Percentiles rank a stretch among this genome's conserved stretches.
Conservation (phyloP, 495 filamentous ascomycete species). For the Annulohypoxylon bovei region DNA sequence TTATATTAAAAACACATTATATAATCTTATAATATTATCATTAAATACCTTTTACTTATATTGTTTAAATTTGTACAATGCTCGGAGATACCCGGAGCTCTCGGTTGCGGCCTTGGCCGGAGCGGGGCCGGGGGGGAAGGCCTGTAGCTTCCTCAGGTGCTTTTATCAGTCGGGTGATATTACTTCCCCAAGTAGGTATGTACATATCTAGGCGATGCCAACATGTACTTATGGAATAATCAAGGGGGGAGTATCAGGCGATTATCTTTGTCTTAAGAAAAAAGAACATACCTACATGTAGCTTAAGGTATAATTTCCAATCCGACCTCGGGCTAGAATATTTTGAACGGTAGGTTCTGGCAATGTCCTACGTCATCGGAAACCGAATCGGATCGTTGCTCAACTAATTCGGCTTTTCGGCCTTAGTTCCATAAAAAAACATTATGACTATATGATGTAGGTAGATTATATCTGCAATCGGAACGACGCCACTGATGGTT, state of each 20-base stretch:
- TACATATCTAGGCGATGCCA: no score
- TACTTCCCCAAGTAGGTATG: neutral
- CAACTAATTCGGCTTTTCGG: neutral
- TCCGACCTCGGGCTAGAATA: no score
- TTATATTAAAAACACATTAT: no score
- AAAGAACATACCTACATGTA: no score
- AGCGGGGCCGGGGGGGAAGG: neutral
- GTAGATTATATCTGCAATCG: constrained; percentile 2
- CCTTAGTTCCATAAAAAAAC: neutral
- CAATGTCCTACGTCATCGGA: constrained; percentile 14
- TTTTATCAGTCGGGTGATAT: neutral
- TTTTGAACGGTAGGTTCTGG: constrained; percentile 6
- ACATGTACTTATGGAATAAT: neutral
- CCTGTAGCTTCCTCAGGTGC: neutral
- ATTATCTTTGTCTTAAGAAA: neutral
- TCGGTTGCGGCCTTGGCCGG: constrained; percentile 16
- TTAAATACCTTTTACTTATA: no score
- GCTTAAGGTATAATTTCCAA: no score
- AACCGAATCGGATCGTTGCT: neutral
- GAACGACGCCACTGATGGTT: constrained; percentile 1
- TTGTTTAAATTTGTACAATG: neutral
- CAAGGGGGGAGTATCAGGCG: neutral
- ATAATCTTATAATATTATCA: no score
- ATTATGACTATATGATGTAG: constrained; percentile 7
- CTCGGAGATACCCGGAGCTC: constrained; percentile 7